These are phyloP conservation scores for Geotrichum aggregatum DNA, from an alignment of 1,139 yeast species.

Conservation along the genomic window DNA sequence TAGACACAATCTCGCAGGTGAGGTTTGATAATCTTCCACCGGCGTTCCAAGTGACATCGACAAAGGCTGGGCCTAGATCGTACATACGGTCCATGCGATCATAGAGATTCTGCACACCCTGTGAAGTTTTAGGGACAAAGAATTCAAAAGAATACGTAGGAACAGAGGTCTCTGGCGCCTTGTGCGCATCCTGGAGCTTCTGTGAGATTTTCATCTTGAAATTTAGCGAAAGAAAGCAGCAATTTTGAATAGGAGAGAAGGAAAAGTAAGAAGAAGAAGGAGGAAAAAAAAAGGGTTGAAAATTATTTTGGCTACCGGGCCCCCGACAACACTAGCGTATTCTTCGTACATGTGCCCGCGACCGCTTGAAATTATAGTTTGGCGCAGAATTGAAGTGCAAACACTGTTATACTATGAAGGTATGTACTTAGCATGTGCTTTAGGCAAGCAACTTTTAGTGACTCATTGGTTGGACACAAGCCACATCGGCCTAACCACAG, in stretches of 20 bases:
- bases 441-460: no score
- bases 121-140: conserved; percentile 96
- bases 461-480: no score
- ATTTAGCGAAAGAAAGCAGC: background rate
- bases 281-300: background rate
- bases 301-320: background rate
- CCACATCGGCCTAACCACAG: no score
- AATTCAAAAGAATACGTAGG: conserved; percentile 92
- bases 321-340: no score
- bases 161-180: conserved; percentile 28
- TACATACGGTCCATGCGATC: conserved; percentile 98
- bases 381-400: no score
- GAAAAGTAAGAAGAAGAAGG: background rate
- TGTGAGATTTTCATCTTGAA: conserved; percentile 41
- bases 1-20: conserved; percentile 86
- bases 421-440: no score
- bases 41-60: conserved; percentile 97
- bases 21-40: conserved; percentile 81
- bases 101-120: conserved; percentile 92
- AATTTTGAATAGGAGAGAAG: background rate
- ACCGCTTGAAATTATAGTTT: no score
- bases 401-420: no score
- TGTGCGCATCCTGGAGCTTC: conserved; percentile 39
- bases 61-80: conserved; percentile 82
- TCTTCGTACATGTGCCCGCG: no score